These are phyloP conservation scores for Talaromyces verruculosus DNA, from an alignment of 2,329 filamentous ascomycete species.

Conservation along the genomic window DNA sequence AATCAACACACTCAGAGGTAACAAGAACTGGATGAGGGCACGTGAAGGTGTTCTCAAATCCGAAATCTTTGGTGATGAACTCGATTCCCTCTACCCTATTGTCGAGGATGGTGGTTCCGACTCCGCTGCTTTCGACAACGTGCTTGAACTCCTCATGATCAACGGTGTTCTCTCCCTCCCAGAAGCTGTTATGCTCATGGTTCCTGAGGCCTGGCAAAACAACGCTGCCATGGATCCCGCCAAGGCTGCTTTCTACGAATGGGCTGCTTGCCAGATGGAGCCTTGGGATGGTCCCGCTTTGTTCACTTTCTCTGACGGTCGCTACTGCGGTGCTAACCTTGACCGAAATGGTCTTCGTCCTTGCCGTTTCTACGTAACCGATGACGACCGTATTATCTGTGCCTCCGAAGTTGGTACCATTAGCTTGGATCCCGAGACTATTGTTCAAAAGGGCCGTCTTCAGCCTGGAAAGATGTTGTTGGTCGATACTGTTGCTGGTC, in stretches of 20 bases:
- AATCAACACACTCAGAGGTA: conserved; percentile 94
- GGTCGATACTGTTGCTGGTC: conserved; percentile 85
- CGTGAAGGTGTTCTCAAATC: conserved; percentile 94
- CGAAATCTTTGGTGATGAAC: conserved; percentile 85
- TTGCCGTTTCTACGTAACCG: conserved; percentile 95
- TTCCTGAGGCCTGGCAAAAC: conserved; percentile 96
- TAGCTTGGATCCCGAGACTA: conserved; percentile 80
- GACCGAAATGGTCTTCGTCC: conserved; percentile 93
- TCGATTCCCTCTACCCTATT: conserved; percentile 87
- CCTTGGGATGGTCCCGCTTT: conserved; percentile 96
- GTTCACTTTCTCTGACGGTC: conserved; percentile 94
- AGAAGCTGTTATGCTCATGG: conserved; percentile 98
- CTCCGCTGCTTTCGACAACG: conserved; percentile 96
- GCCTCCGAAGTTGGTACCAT: conserved; percentile 96
- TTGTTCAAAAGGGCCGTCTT: conserved; percentile 89
- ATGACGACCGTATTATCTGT: conserved; percentile 95
- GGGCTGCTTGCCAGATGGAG: conserved; percentile 98
- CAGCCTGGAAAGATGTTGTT: conserved; percentile 95
- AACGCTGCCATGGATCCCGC: conserved; percentile 88
- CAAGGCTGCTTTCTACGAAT: conserved; percentile 97
- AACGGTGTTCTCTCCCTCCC: conserved; percentile 94
- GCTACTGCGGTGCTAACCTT: conserved; percentile 94
- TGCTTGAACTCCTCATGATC: conserved; percentile 88
- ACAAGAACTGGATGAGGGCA: conserved; percentile 99
- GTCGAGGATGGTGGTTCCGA: conserved; percentile 96